phyloP scores from a whole-genome alignment of 106 monocot species.

The Xerophyta viscosa region DNA sequence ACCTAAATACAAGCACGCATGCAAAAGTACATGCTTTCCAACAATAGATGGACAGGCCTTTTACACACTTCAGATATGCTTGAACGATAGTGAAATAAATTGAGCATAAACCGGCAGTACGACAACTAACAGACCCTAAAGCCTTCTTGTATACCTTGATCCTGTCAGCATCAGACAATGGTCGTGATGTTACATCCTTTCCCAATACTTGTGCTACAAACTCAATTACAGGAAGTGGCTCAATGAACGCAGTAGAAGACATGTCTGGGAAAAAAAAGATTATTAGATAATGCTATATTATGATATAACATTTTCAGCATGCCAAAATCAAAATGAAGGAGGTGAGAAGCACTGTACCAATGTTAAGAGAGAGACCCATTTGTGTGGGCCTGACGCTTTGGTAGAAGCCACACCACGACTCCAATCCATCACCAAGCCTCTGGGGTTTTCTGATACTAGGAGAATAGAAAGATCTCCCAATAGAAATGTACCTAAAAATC shows the following conservation, averaged over 20 bases:
- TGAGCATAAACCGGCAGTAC: too few species aligned
- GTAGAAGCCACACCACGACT: conserved; percentile 89
- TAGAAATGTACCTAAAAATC: conserved; percentile 64
- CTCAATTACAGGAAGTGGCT: conserved; percentile 74
- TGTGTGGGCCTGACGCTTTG: conserved; percentile 89
- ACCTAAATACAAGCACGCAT: too few species aligned
- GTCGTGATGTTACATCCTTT: conserved; percentile 59
- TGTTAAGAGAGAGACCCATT: conserved; percentile 88
- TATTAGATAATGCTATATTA: not conserved
- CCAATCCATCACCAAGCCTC: conserved; percentile 69
- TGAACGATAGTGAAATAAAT: too few species aligned
- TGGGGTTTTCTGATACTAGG: conserved; percentile 58
- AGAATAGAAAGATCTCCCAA: conserved; percentile 84
- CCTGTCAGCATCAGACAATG: conserved; percentile 76
- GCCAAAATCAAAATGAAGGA: too few species aligned
- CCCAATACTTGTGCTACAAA: conserved; percentile 63
- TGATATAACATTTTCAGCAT: too few species aligned
- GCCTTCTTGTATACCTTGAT: conserved; percentile 77
- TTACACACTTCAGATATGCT: too few species aligned
- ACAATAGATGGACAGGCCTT: too few species aligned
- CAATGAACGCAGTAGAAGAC: conserved; percentile 84
- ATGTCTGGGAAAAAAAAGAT: conserved; percentile 41
- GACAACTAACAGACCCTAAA: too few species aligned
- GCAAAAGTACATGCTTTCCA: too few species aligned
- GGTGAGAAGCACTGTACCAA: conserved; percentile 37